Evolutionary conservation across 192 early-diverging fungal species (phyloP).

Genomic region (Dissophora globulifera): DNA sequence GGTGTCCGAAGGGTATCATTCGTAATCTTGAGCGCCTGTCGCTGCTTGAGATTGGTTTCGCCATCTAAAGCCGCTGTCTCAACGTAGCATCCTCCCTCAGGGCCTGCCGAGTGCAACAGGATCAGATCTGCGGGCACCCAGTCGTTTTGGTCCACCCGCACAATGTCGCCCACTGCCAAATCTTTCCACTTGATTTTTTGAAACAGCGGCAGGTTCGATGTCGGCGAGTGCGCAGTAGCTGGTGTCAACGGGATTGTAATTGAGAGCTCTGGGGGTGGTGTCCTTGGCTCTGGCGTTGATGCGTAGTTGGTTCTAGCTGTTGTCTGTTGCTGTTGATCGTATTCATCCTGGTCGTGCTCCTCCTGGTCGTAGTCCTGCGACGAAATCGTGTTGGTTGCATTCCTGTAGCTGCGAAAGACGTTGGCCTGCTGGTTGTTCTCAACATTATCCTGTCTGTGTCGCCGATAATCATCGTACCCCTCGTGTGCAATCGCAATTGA

Average conservation of each 20-base stretch:
- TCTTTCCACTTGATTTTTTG: slow-evolving; percentile 65
- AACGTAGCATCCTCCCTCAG: slow-evolving; percentile 83
- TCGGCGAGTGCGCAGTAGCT: background rate
- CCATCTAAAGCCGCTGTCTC: slow-evolving; percentile 91
- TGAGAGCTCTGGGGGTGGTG: no score
- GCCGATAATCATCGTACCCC: slow-evolving; percentile 76
- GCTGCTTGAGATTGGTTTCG: slow-evolving; percentile 90
- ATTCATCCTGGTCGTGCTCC: no score
- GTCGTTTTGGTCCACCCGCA: slow-evolving; percentile 80
- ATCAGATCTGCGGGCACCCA: slow-evolving; percentile 86
- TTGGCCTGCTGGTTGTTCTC: slow-evolving; percentile 72
- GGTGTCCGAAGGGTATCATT: slow-evolving; percentile 58
- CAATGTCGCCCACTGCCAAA: slow-evolving; percentile 81
- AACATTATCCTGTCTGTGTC: slow-evolving; percentile 70
- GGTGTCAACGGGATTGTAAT: slow-evolving; percentile 51
- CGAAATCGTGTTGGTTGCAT: slow-evolving; percentile 60
- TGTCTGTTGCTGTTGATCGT: no score
- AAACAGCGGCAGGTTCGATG: slow-evolving; percentile 54
- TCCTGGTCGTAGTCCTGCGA: slow-evolving; percentile 33
- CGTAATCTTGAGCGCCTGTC: slow-evolving; percentile 73
- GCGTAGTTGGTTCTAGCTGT: no score
- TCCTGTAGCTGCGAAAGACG: slow-evolving; percentile 63
- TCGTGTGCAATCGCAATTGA: slow-evolving; percentile 82
- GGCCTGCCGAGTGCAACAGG: slow-evolving; percentile 73
- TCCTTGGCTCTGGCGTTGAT: no score